phyloP scores from a whole-genome alignment of 2,329 filamentous ascomycete species.

The Botrytis cinerea region DNA sequence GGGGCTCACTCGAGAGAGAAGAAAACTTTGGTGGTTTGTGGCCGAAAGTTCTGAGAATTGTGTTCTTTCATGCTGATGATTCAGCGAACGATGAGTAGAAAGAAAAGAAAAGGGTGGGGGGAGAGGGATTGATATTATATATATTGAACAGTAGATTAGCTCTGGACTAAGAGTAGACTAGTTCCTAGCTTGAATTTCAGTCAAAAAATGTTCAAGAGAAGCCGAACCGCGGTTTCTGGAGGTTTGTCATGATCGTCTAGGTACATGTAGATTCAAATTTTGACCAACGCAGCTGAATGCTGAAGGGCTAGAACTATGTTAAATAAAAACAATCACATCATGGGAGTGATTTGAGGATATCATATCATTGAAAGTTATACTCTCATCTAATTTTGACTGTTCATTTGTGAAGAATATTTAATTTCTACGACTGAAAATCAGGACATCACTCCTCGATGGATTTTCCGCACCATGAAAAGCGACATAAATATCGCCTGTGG shows the following conservation, averaged over 20 bases:
- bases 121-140: neutral
- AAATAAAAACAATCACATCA: neutral
- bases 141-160: neutral
- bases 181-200: neutral
- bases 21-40: neutral
- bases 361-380: neutral
- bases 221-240: neutral
- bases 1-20: neutral
- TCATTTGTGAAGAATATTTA: fast-evolving
- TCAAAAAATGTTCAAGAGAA: neutral
- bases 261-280: neutral
- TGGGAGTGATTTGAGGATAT: neutral
- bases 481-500: neutral
- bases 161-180: neutral
- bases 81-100: neutral
- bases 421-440: neutral
- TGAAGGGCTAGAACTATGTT: neutral
- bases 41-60: neutral
- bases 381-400: neutral
- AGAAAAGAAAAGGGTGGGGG: neutral
- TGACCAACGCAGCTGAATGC: neutral
- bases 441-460: fast-evolving
- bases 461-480: neutral
- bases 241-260: neutral
- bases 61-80: neutral